Percentiles rank a stretch among this genome's conserved stretches.
phyloP scores from a whole-genome alignment of 2,329 filamentous ascomycete genomes.

The Exophiala oligosperma region DNA sequence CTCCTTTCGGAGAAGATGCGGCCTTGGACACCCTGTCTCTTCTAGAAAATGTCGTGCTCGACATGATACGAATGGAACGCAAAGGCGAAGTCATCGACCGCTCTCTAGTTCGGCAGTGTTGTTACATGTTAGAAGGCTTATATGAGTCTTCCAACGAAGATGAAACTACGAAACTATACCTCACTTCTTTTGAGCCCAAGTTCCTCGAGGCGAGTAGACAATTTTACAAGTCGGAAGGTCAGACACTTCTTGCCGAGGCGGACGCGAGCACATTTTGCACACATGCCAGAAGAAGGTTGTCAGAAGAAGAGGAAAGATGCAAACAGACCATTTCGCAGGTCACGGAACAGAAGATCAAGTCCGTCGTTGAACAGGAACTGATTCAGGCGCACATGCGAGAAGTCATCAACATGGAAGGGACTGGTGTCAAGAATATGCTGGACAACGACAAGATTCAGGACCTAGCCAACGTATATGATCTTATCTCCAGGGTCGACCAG shows the following conservation, averaged over 20 bases:
- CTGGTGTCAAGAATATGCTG: slow-evolving; percentile 84
- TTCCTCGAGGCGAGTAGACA: slow-evolving; percentile 69
- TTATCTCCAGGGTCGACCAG: slow-evolving; percentile 74
- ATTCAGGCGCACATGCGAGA: slow-evolving; percentile 76
- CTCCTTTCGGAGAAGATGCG: slow-evolving; percentile 48
- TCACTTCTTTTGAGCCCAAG: slow-evolving; percentile 75
- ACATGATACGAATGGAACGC: slow-evolving; percentile 89
- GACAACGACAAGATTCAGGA: slow-evolving; percentile 82
- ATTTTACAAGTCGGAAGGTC: slow-evolving; percentile 78
- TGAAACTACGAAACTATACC: slow-evolving; percentile 78
- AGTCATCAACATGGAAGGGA: slow-evolving; percentile 80
- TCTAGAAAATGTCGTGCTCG: slow-evolving; percentile 78
- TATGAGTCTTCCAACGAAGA: slow-evolving; percentile 79
- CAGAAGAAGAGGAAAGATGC: slow-evolving; percentile 80
- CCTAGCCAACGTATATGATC: slow-evolving; percentile 74
- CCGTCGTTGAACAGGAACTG: slow-evolving; percentile 77
- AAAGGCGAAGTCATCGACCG: slow-evolving; percentile 87
- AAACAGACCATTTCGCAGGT: slow-evolving; percentile 74
- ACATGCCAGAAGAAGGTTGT: slow-evolving; percentile 70
- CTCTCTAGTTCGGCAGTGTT: slow-evolving; percentile 75
- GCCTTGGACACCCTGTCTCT: slow-evolving; percentile 65
- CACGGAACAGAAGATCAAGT: slow-evolving; percentile 71
- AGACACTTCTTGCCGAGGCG: slow-evolving; percentile 70
- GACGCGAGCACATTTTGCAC: slow-evolving; percentile 82
- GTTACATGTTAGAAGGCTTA: slow-evolving; percentile 85